Evolutionary conservation across 108 stramenopile genomes (phyloP).

Genomic region (Cyclotella choctawhatcheeana): DNA sequence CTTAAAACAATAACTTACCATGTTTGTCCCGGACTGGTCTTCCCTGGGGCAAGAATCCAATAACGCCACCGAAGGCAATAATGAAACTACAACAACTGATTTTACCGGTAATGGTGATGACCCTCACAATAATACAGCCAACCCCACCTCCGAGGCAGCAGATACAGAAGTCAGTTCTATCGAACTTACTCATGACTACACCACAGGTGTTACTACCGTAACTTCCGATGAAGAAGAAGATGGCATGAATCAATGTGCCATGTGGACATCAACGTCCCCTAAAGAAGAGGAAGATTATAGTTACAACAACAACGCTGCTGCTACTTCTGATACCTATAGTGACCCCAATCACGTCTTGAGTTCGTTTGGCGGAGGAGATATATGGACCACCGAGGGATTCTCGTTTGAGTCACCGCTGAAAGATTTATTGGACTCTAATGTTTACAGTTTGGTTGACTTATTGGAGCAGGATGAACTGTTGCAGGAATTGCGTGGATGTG

Average conservation of each 20-base stretch:
- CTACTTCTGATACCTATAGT: not conserved
- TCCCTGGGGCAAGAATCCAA: not conserved
- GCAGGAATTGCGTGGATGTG: constrained; percentile 91
- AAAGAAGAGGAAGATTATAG: constrained; percentile 6
- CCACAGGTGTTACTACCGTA: constrained; percentile 8
- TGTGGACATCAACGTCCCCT: constrained; percentile 5
- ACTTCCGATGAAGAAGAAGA: constrained; percentile 3
- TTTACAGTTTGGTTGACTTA: constrained; percentile 78
- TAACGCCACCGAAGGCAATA: not conserved
- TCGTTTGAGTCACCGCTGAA: constrained; percentile 74
- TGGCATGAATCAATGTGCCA: constrained; percentile 19
- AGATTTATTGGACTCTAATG: constrained; percentile 84
- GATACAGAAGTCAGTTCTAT: constrained; percentile 7
- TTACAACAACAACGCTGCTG: not conserved
- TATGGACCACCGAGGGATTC: constrained; percentile 80
- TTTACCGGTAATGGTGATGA: not conserved
- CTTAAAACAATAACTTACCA: not conserved
- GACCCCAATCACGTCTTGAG: not conserved
- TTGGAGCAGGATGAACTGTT: constrained; percentile 94
- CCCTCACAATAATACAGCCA: not conserved
- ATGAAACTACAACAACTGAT: not conserved
- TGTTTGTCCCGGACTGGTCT: constrained; percentile 10
- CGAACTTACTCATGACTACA: constrained; percentile 8
- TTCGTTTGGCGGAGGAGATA: constrained; percentile 58
- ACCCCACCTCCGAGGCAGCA: not conserved